These are phyloP conservation scores for Cercophora samala DNA, from an alignment of 495 filamentous ascomycete genomes.

Conservation along the genomic window DNA sequence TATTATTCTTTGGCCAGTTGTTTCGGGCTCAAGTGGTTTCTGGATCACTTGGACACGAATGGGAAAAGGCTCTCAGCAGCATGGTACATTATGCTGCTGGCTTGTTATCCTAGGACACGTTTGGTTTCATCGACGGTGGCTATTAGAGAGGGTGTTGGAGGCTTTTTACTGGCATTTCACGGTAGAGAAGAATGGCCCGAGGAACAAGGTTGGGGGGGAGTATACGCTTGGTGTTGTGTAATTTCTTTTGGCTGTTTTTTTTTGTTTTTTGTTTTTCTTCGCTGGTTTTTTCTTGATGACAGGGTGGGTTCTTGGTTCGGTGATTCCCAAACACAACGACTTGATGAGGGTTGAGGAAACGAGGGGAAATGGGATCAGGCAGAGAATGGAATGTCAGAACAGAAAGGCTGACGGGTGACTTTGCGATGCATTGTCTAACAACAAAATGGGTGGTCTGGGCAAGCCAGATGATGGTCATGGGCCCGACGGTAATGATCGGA, in stretches of 20 bases:
- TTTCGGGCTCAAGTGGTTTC: not conserved
- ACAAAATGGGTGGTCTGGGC: conserved; percentile 3
- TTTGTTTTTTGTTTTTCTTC: too few relatives aligned
- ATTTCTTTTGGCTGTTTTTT: conserved; percentile 17
- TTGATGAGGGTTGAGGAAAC: conserved; percentile 23
- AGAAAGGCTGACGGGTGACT: not conserved
- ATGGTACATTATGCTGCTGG: not conserved
- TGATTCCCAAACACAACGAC: conserved; percentile 26
- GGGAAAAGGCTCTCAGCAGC: not conserved
- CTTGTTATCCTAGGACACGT: not conserved
- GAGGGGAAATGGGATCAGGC: not conserved
- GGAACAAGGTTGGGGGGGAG: conserved; percentile 4
- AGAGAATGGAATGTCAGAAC: conserved; percentile 7
- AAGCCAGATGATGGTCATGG: conserved; percentile 4
- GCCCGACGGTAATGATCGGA: not conserved
- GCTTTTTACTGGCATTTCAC: conserved; percentile 11
- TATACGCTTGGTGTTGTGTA: conserved; percentile 5
- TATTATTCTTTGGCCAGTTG: conserved; percentile 5
- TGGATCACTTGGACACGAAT: not conserved
- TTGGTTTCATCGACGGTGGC: not conserved
- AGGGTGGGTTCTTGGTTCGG: conserved; percentile 17
- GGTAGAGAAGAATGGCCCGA: conserved; percentile 8
- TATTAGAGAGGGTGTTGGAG: conserved; percentile 3
- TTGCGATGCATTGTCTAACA: not conserved
- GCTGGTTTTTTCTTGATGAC: not conserved